Conservation (phyloP, 75 land plant species). For the Picea sitchensis region DNA sequence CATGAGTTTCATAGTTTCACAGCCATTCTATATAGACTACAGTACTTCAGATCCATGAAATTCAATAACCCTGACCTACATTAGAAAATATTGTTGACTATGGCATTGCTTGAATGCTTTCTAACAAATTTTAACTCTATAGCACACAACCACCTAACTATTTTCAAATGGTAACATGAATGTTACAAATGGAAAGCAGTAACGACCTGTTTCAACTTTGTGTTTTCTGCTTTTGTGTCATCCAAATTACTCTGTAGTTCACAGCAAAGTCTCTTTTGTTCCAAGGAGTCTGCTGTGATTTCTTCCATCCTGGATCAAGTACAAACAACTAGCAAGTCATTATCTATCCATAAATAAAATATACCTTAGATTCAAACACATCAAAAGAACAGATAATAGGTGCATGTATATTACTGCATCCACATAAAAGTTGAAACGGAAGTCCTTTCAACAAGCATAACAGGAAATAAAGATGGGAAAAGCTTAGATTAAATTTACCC, state of each 20-base stretch:
- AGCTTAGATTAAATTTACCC: too few species aligned
- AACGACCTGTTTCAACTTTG: neutral
- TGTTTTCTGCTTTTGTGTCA: neutral
- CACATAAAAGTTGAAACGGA: neutral
- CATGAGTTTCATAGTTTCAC: neutral
- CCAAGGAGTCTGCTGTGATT: conserved; percentile 27
- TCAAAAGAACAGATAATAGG: neutral
- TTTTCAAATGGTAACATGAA: neutral
- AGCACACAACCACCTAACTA: neutral
- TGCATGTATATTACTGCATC: neutral
- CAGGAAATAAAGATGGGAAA: neutral
- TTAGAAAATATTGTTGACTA: neutral
- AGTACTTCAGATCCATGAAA: neutral
- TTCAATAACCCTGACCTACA: neutral
- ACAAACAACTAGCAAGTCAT: neutral
- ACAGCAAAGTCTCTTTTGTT: conserved; percentile 16
- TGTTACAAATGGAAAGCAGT: neutral
- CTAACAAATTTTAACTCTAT: neutral
- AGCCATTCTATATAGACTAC: neutral
- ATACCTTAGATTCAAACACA: conserved; percentile 4
- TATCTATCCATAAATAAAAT: neutral
- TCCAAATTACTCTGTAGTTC: conserved; percentile 23
- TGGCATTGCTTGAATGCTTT: neutral
- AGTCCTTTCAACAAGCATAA: neutral
- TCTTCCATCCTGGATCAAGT: conserved; percentile 40